Percentiles rank a stretch among this genome's conserved stretches.
Evolutionary conservation across 495 filamentous ascomycete species (phyloP).

Genomic region (Neurospora tetrasperma): DNA sequence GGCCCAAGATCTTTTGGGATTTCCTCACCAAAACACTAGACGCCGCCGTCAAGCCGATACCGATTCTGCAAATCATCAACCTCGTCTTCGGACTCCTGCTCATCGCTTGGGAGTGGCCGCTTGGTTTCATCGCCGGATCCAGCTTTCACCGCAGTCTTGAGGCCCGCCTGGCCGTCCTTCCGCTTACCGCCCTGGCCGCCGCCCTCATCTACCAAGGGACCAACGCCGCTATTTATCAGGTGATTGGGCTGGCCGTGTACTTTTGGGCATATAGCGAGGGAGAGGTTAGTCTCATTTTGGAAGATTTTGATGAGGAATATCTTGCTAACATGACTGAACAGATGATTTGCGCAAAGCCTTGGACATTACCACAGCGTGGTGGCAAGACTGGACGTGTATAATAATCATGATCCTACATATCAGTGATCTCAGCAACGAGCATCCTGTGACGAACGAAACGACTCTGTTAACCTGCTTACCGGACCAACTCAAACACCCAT

Average conservation of each 20-base stretch:
- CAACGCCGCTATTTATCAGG: conserved; percentile 85
- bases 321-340: conserved; percentile 14
- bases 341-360: conserved; percentile 43
- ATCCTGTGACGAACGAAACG: neutral
- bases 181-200: conserved; percentile 63
- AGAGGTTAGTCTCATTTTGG: conserved; percentile 43
- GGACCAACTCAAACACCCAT: neutral
- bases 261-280: conserved; percentile 97
- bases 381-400: conserved; percentile 27
- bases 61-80: conserved; percentile 89
- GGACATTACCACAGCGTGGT: conserved; percentile 40
- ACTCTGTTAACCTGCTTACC: neutral
- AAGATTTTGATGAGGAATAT: neutral
- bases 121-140: conserved; percentile 55
- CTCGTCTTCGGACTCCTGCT: conserved; percentile 77
- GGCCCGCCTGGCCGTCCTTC: conserved; percentile 71
- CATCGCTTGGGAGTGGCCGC: conserved; percentile 86
- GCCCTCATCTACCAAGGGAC: conserved; percentile 84
- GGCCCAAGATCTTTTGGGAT: conserved; percentile 99
- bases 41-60: conserved; percentile 70
- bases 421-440: no score
- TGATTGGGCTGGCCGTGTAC: conserved; percentile 77
- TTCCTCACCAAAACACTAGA: conserved; percentile 89
- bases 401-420: neutral
- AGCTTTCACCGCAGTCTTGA: conserved; percentile 79